Base-by-base conservation (phyloP, 75 land plant species). In the Larix kaempferi region DNA sequence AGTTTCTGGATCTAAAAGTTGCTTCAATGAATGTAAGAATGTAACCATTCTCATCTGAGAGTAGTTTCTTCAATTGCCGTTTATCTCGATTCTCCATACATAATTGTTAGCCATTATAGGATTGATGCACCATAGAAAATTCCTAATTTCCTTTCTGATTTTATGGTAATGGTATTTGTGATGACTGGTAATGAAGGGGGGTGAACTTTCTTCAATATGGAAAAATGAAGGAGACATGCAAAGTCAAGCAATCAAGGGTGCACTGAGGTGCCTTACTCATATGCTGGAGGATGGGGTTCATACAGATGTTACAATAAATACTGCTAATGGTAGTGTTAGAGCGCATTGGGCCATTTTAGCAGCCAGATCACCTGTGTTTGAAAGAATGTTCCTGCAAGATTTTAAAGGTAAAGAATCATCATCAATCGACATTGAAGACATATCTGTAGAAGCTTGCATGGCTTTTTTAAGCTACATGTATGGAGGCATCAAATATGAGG, bases 281-380 rank as follows among this genome's bases (percentile, higher is more conserved):
- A 90, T 94, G 98, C 90, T 94, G 8, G 74, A 86, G 61, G 92
- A 92, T 37, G 83, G 78, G 17, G 86, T 94, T 29, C 93, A 92
- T 81, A 74, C 91, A 29, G 98, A 94, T 74, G 93, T 92, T 26
- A 89, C 90, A 74, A 92, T 94, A 78, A 77, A 78, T 41, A 92
- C 95, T 12, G 74, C 86, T 13, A 82, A 80, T 77, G 98, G 98
- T 41, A 81, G 81, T 56, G 73, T 92, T 21, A 81, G 72, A 62
- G 98, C 95, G 49, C 98, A 94, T 81, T 86, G 87, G 60, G 98
- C 98, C 23, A 78, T 94, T 58, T 78, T 94, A 4, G 80, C 98
- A 44, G 89, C 91, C 19, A 84, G 95, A 56, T 94, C 95, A 16
- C 86, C 91, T 23, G 95, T 94, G 22, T 94, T 94, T 59, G 78